Evolutionary conservation across 495 filamentous ascomycete genomes (phyloP), one percentile per base, ranked within the genome.

Genomic region (Aspergillus funiculosus): DNA sequence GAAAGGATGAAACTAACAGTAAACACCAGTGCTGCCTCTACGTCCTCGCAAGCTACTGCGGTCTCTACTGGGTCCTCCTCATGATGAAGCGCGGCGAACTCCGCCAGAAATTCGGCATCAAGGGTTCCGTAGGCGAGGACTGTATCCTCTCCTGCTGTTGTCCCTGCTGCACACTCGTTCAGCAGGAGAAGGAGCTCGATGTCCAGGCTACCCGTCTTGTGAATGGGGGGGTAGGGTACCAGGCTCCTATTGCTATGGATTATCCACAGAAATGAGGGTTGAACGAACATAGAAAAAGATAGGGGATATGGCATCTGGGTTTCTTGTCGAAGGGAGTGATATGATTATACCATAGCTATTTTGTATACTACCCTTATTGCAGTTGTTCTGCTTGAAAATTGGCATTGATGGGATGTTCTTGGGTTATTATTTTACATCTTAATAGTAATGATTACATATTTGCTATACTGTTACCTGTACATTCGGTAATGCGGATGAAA

Each of bases 61-160:
- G 60, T 19, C 37, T 69, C 25, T 43, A 56, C 30, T 72, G 68
- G 63, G 53, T 74, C 32, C 54, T 62, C 7, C 57, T 67, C n/a
- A 72, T 75, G 62, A 53, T 79, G 48, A 75, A 80, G 56, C 77
- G 78, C 27, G 53, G 58, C 28, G 68, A 77, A 37, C 66, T 80
- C 40, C 74, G 80, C 9, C 51, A 73, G 15, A 64, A 61, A 17
- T 77, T 75, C 60, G 54, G 64, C 44, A 74, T 83, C 60, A 53
- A 74, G n/a, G 79, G 79, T 22, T 70, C 68, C 39, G 64, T 58
- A 6, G 63, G 62, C 59, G 64, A 46, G 26, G 80, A 82, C 53
- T 77, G 67, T 57, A 67, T 72, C 39, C 54, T 60, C 13, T 54
- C 64, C 24, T 77, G 57, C 63, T 81, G 70, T 63, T 76, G 70